phyloP scores from a whole-genome alignment of 306 rosid species.

The Gastrolobium bilobum region DNA sequence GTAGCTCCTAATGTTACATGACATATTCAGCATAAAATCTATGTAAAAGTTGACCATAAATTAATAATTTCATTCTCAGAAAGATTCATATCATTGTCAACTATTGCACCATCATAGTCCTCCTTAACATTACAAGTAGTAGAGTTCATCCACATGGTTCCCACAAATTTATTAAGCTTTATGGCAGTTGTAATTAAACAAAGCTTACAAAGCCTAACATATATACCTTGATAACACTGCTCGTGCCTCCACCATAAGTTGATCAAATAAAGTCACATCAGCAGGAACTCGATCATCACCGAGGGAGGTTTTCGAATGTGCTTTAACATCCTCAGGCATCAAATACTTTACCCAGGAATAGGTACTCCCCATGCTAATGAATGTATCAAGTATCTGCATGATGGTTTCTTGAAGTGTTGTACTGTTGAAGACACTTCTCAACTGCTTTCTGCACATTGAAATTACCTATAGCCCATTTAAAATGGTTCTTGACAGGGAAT shows the following conservation, averaged over 20 bases:
- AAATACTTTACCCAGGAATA: conserved; percentile 84
- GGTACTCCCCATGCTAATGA: conserved; percentile 78
- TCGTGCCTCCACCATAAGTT: conserved; percentile 80
- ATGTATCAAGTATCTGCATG: conserved; percentile 69
- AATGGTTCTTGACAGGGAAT: conserved; percentile 21
- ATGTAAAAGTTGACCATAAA: not conserved
- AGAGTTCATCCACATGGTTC: conserved; percentile 31
- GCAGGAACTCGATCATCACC: conserved; percentile 48
- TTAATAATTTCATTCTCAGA: conserved; percentile 4
- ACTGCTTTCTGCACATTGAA: conserved; percentile 78
- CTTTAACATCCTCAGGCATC: conserved; percentile 71
- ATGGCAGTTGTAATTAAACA: conserved; percentile 4
- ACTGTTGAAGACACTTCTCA: conserved; percentile 67
- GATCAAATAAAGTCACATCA: conserved; percentile 69
- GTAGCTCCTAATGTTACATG: not conserved
- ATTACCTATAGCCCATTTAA: conserved; percentile 45
- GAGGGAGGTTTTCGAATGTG: conserved; percentile 52
- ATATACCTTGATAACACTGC: conserved; percentile 85
- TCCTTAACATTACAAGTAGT: conserved; percentile 3
- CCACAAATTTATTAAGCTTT: conserved; percentile 22
- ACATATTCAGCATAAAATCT: conserved; percentile 1
- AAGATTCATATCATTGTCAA: conserved; percentile 22
- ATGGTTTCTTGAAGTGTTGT: conserved; percentile 67
- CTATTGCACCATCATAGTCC: not conserved
- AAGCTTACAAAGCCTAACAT: conserved; percentile 29